phyloP scores from a whole-genome alignment of 805 yeast genomes.

The Cyberlindnera maclurae region DNA sequence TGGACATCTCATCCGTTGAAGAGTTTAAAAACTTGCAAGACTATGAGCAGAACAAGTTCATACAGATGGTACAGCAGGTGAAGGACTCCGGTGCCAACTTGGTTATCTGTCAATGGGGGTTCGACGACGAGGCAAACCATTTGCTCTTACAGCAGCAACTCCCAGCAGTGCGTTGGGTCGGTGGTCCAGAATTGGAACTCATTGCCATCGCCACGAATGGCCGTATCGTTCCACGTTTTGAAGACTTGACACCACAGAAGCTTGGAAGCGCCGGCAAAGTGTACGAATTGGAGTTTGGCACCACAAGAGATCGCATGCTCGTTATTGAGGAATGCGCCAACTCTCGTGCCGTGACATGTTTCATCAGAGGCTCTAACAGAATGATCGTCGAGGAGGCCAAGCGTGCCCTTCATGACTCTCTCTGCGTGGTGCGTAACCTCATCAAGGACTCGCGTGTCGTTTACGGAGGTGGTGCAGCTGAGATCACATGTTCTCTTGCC shows the following conservation, averaged over 20 bases:
- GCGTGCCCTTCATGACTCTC: slow-evolving; percentile 92
- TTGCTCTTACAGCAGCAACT: slow-evolving; percentile 77
- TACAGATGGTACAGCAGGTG: slow-evolving; percentile 81
- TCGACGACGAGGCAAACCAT: slow-evolving; percentile 97
- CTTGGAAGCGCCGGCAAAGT: slow-evolving; percentile 85
- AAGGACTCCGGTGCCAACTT: slow-evolving; percentile 90
- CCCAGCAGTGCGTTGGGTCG: slow-evolving; percentile 98
- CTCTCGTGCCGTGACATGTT: slow-evolving; percentile 84
- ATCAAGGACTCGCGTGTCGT: slow-evolving; percentile 89
- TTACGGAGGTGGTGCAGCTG: slow-evolving; percentile 99
- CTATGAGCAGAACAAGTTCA: slow-evolving; percentile 87
- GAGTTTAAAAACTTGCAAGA: slow-evolving; percentile 87
- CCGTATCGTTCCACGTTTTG: slow-evolving; percentile 94
- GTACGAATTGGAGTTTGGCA: slow-evolving; percentile 88
- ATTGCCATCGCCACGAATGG: slow-evolving; percentile 98
- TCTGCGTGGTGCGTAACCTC: slow-evolving; percentile 95
- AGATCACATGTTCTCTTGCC: slow-evolving; percentile 85
- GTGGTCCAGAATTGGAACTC: slow-evolving; percentile 92
- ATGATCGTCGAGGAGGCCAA: slow-evolving; percentile 97
- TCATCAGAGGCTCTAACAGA: slow-evolving; percentile 91
- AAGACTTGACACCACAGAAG: slow-evolving; percentile 75
- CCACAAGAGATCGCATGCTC: slow-evolving; percentile 93
- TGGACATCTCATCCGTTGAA: slow-evolving; percentile 88
- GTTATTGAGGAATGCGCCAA: slow-evolving; percentile 87
- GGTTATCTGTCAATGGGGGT: slow-evolving; percentile 99